A percentile compares a stretch with the other conserved stretches of the same genome.
Evolutionary conservation across 1,284 basidiomycete genomes (phyloP).

Genomic region (Cystobasidium pallidum): DNA sequence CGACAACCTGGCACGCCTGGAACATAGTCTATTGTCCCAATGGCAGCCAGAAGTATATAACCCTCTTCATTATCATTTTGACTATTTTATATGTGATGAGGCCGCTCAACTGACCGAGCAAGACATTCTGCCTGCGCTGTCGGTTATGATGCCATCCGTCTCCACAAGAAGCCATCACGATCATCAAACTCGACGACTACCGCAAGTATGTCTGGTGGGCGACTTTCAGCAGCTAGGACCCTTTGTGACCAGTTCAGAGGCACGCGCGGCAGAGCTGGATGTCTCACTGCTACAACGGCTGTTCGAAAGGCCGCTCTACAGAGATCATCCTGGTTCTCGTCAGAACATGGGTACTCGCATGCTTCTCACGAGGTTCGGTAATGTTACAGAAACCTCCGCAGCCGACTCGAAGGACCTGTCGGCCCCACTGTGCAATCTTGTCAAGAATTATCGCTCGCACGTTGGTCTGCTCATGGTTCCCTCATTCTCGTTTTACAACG

Average conservation of each 20-base stretch:
- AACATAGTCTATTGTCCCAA: conserved; percentile 42
- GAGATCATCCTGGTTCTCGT: conserved; percentile 47
- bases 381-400: neutral
- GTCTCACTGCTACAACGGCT: conserved; percentile 57
- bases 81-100: conserved; percentile 58
- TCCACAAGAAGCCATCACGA: conserved; percentile 30
- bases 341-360: conserved; percentile 32
- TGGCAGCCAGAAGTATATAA: conserved; percentile 46
- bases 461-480: conserved; percentile 57
- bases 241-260: conserved; percentile 53
- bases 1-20: conserved; percentile 52
- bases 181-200: conserved; percentile 46
- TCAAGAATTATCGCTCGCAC: conserved; percentile 57
- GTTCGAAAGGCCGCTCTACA: conserved; percentile 54
- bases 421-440: conserved; percentile 51
- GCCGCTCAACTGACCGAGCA: conserved; percentile 58
- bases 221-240: conserved; percentile 58
- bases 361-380: neutral
- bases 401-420: neutral
- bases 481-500: conserved; percentile 58
- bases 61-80: conserved; percentile 55
- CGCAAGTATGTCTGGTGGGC: conserved; percentile 56
- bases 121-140: conserved; percentile 55
- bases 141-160: conserved; percentile 52
- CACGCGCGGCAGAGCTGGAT: conserved; percentile 56